A percentile compares a stretch with the other conserved stretches of the same genome.
Evolutionary conservation across 2,329 filamentous ascomycete genomes (phyloP).

Genomic region (Colletotrichum filicis): DNA sequence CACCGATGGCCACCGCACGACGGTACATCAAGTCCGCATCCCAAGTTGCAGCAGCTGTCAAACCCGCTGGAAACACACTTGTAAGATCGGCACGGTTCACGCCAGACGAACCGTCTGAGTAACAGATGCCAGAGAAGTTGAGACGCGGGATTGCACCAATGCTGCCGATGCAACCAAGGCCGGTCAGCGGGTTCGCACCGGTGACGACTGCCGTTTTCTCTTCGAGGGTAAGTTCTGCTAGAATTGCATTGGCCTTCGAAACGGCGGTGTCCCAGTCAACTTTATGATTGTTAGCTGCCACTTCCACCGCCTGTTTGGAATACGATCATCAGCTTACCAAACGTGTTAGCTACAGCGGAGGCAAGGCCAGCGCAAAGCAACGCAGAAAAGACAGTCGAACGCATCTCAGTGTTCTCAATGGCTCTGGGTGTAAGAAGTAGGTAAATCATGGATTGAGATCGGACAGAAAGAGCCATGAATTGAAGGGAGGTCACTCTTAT

Average conservation of each 20-base stretch:
- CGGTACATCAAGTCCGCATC: slow-evolving; percentile 78
- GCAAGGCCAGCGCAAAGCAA: too few relatives aligned
- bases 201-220: slow-evolving; percentile 86
- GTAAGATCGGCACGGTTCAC: slow-evolving; percentile 58
- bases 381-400: too few relatives aligned
- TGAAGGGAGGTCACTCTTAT: too few relatives aligned
- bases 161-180: slow-evolving; percentile 75
- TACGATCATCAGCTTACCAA: too few relatives aligned
- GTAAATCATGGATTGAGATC: too few relatives aligned
- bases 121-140: slow-evolving; percentile 77
- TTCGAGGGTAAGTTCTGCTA: slow-evolving; percentile 75
- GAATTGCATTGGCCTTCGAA: slow-evolving; percentile 73
- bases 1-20: slow-evolving; percentile 75
- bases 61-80: slow-evolving; percentile 77
- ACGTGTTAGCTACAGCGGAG: too few relatives aligned
- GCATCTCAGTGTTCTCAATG: too few relatives aligned
- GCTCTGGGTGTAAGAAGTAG: too few relatives aligned
- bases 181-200: slow-evolving; percentile 76
- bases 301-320: too few relatives aligned
- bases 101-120: slow-evolving; percentile 85
- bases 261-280: slow-evolving; percentile 74
- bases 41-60: slow-evolving; percentile 84
- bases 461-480: too few relatives aligned
- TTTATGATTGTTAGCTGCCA: too few relatives aligned
- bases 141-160: slow-evolving; percentile 65